phyloP scores from a whole-genome alignment of 345 rosid genomes.

The Rhodamnia argentea region DNA sequence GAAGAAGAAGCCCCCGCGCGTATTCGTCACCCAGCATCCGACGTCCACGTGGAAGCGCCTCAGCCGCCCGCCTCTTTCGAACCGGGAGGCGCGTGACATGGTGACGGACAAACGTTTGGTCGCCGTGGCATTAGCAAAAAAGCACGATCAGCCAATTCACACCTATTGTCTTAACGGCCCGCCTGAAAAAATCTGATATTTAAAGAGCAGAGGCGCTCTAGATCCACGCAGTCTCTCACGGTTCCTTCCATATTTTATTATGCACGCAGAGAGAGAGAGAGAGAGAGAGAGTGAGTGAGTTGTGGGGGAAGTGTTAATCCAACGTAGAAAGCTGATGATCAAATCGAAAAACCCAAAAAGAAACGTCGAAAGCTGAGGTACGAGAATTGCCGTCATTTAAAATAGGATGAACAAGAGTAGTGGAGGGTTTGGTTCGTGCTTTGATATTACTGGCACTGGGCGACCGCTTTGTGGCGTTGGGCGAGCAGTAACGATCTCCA shows the following conservation, averaged over 20 bases:
- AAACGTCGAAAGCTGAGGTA: conserved; percentile 1
- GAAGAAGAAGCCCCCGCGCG: background rate
- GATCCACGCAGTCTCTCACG: background rate
- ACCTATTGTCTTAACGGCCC: background rate
- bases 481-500: background rate
- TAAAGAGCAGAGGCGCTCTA: background rate
- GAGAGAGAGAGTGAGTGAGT: background rate
- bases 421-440: background rate
- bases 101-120: conserved; percentile 3
- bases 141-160: background rate
- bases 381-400: background rate
- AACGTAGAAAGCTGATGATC: conserved; percentile 20
- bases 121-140: conserved; percentile 17
- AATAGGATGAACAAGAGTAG: background rate
- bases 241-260: background rate
- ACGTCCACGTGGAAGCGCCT: background rate
- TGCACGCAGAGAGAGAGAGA: background rate
- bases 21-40: background rate
- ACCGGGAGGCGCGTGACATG: background rate
- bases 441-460: background rate
- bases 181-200: background rate
- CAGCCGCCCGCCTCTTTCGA: background rate
- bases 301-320: conserved; percentile 29
- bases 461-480: background rate
- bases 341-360: background rate